Evolutionary conservation across 495 filamentous ascomycete species (phyloP).

Genomic region (Penicillium paradoxum): DNA sequence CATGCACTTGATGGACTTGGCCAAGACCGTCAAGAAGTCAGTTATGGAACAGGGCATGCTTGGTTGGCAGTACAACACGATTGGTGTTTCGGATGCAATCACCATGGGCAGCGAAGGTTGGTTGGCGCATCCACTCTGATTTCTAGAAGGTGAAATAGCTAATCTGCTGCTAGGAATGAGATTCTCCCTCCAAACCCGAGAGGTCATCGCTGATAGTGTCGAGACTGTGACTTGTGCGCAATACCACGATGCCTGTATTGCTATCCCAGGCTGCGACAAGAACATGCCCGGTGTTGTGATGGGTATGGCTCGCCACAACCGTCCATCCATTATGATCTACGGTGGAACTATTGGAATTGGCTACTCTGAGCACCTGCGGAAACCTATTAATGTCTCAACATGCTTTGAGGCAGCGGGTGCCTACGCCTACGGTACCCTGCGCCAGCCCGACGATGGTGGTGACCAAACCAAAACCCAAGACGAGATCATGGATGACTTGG

Average conservation of each 20-base stretch:
- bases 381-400: slow-evolving; percentile 81
- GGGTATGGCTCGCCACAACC: slow-evolving; percentile 85
- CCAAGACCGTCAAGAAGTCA: slow-evolving; percentile 81
- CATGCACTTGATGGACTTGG: slow-evolving; percentile 72
- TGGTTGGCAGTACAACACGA: slow-evolving; percentile 90
- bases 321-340: slow-evolving; percentile 80
- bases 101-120: slow-evolving; percentile 94
- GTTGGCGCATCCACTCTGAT: slow-evolving; percentile 6
- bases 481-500: slow-evolving; percentile 83
- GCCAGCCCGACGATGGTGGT: slow-evolving; percentile 51
- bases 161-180: slow-evolving; percentile 66
- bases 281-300: slow-evolving; percentile 94
- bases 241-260: slow-evolving; percentile 89
- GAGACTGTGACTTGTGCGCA: slow-evolving; percentile 87
- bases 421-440: slow-evolving; percentile 67
- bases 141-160: background rate
- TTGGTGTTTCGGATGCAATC: slow-evolving; percentile 91
- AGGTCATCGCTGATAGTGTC: slow-evolving; percentile 93
- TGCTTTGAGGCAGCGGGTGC: slow-evolving; percentile 92
- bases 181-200: slow-evolving; percentile 90
- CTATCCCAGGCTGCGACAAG: slow-evolving; percentile 96
- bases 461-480: slow-evolving; percentile 58
- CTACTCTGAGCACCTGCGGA: slow-evolving; percentile 69
- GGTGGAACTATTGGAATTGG: slow-evolving; percentile 88
- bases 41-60: slow-evolving; percentile 81